Evolutionary conservation across 352 stramenopile genomes (phyloP), one percentile per base, ranked within the genome.

Genomic region (Pythium myriotylum): DNA sequence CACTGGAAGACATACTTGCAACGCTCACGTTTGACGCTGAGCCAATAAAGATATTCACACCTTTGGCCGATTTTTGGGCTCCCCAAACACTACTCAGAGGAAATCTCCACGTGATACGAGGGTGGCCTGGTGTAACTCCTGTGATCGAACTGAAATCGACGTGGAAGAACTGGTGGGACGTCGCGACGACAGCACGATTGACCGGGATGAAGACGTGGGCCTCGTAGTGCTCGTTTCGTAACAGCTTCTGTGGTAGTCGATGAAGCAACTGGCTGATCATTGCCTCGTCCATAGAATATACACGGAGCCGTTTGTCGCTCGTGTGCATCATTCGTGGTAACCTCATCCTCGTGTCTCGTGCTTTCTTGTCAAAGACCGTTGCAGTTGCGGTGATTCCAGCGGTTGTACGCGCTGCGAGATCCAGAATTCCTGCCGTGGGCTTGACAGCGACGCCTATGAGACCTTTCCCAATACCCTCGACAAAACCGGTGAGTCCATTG

Each of bases 371-470:
- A 47, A 96, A 82, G 2, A 91, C 75, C 1, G 86, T 91, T 3
- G 90, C 84, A 1, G 88, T 95, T 13, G 86, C 88, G 12, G 84
- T 94, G 65, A 95, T 95, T 0, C 86, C 87, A 13, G 86, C 87
- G 7, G 88, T 88, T 3, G 84, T 85, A 39, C 81, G 83, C 6
- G 85, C 79, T 2, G 87, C 86, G 40, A 95, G 60, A 51, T 97
- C 90, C 7, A 97, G 54, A 9, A 96, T 81, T 17, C 90, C 89
- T 0, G 87, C 88, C 0, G 90, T 88, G 7, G 90, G 90, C 60
- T 97, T 97, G 23, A 96, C 83, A 1, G 88, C 89, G 13, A 96
- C 86, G 14, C 90, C 90, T 19, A 97, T 85, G 9, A 97, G 59
- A 3, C 90, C 90, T 41, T 91, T 94, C 9, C 88, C 89, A 9